Conservation (phyloP, 2,329 filamentous ascomycete genomes). For the Huntiella decipiens region DNA sequence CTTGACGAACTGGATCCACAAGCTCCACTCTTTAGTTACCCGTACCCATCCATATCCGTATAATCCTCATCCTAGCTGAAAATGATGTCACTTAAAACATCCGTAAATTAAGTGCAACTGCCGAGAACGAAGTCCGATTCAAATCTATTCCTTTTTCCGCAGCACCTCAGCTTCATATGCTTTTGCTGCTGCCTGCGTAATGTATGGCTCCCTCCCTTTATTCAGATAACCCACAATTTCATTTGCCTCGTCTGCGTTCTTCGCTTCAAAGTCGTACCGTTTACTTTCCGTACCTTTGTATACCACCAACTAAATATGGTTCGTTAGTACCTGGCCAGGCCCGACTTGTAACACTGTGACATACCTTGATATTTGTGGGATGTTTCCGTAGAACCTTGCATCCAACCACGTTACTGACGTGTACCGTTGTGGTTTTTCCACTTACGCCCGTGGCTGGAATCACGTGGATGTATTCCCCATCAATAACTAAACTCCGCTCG, state of each 20-base stretch:
- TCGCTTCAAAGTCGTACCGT: constrained; percentile 71
- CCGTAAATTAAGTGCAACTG: no score
- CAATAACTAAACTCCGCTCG: constrained; percentile 58
- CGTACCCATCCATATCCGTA: no score
- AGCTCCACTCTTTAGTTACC: no score
- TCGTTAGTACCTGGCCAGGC: neutral
- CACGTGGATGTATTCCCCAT: constrained; percentile 75
- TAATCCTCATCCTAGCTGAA: no score
- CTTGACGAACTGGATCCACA: no score
- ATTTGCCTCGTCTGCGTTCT: constrained; percentile 49
- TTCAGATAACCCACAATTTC: constrained; percentile 65
- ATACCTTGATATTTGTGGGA: constrained; percentile 60
- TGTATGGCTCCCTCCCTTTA: constrained; percentile 50
- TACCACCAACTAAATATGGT: constrained; percentile 37
- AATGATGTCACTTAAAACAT: no score
- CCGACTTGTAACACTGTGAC: constrained; percentile 12
- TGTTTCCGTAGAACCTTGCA: constrained; percentile 67
- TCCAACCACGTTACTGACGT: constrained; percentile 65
- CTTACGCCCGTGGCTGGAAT: constrained; percentile 47
- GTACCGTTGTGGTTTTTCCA: constrained; percentile 60
- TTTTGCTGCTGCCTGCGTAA: no score
- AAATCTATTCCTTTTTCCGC: no score
- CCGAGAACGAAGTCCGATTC: no score
- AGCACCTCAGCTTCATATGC: no score
- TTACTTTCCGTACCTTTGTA: constrained; percentile 61